These are phyloP conservation scores for Discostella pseudostelligera DNA, from an alignment of 108 stramenopile genomes.

Conservation along the genomic window DNA sequence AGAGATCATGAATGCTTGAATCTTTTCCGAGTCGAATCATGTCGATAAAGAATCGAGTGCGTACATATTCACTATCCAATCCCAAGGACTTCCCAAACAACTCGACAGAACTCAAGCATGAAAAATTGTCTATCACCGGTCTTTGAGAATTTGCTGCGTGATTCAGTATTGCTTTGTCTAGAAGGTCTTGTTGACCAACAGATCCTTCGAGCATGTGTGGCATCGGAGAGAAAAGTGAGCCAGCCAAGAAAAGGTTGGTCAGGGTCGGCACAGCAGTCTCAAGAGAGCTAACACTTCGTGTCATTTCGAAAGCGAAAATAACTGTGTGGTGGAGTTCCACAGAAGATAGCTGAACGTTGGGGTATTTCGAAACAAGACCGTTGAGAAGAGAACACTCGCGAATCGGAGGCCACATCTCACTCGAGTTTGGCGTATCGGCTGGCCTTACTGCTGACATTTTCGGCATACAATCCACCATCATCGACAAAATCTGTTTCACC, in stretches of 20 bases:
- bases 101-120: constrained; percentile 58
- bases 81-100: constrained; percentile 60
- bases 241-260: constrained; percentile 50
- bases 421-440: neutral
- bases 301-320: constrained; percentile 58
- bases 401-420: constrained; percentile 65
- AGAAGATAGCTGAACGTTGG: constrained; percentile 35
- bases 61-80: constrained; percentile 55
- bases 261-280: constrained; percentile 59
- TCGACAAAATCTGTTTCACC: constrained; percentile 18
- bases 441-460: constrained; percentile 4
- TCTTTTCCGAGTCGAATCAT: constrained; percentile 80
- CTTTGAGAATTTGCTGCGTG: constrained; percentile 45
- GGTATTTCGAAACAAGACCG: constrained; percentile 41
- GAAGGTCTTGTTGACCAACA: constrained; percentile 50
- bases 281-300: constrained; percentile 46
- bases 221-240: constrained; percentile 46
- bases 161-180: constrained; percentile 64
- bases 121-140: constrained; percentile 49
- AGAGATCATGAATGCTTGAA: constrained; percentile 57
- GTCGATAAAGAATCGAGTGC: constrained; percentile 68
- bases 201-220: constrained; percentile 41
- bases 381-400: constrained; percentile 54
- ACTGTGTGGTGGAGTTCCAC: constrained; percentile 64
- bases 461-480: constrained; percentile 21